Evolutionary conservation across 2,329 filamentous ascomycete genomes (phyloP).

Genomic region (Penicillium olsonii): DNA sequence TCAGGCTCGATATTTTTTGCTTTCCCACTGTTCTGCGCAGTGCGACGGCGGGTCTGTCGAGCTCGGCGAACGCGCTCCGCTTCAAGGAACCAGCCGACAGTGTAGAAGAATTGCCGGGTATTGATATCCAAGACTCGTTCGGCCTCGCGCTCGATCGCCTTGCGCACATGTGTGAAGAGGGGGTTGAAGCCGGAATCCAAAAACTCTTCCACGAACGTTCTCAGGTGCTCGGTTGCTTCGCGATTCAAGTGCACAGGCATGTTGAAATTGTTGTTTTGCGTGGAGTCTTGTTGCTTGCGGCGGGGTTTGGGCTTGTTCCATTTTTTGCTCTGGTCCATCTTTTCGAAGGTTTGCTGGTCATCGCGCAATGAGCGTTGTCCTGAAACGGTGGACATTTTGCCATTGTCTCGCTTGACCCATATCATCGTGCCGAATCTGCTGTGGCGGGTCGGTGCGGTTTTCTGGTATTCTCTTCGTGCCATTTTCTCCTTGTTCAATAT

Average conservation of each 20-base stretch:
- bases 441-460: constrained; percentile 79
- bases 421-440: constrained; percentile 97
- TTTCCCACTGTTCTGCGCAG: constrained; percentile 48
- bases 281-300: constrained; percentile 62
- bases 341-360: constrained; percentile 70
- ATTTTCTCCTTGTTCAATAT: constrained; percentile 80
- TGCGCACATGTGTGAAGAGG: constrained; percentile 79
- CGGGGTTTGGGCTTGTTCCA: constrained; percentile 77
- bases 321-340: constrained; percentile 88
- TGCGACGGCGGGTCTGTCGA: constrained; percentile 54
- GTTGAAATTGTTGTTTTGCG: constrained; percentile 70
- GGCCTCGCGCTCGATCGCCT: constrained; percentile 86
- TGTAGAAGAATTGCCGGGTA: constrained; percentile 84
- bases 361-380: constrained; percentile 83
- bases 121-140: constrained; percentile 78
- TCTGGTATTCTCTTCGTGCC: constrained; percentile 76
- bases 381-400: constrained; percentile 81
- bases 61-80: constrained; percentile 75
- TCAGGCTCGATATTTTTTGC: constrained; percentile 63
- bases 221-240: constrained; percentile 73
- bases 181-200: constrained; percentile 95
- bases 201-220: constrained; percentile 86
- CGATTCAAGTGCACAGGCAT: constrained; percentile 68
- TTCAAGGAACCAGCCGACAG: constrained; percentile 88
- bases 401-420: constrained; percentile 86